These are phyloP conservation scores for Drechslerella coelobrocha DNA, from an alignment of 2,329 filamentous ascomycete species.

Conservation along the genomic window DNA sequence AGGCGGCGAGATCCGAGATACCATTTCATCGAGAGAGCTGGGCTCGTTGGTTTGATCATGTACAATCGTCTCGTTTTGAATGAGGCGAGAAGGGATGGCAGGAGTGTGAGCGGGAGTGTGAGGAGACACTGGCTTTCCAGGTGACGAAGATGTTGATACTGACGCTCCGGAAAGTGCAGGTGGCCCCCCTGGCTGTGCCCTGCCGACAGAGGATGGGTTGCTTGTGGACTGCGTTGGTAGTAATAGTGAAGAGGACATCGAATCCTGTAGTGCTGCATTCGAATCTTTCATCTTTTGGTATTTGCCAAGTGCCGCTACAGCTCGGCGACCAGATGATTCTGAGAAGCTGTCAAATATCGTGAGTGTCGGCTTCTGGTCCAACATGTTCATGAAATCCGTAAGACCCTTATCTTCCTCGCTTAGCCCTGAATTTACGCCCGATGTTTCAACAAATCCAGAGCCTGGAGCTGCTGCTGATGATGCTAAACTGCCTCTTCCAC, in stretches of 20 bases:
- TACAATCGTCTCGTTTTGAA: conserved; percentile 47
- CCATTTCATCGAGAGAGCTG: conserved; percentile 35
- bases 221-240: conserved; percentile 64
- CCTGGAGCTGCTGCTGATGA: conserved; percentile 70
- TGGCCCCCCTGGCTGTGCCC: conserved; percentile 72
- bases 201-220: conserved; percentile 52
- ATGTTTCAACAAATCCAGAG: conserved; percentile 78
- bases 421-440: conserved; percentile 68
- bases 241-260: conserved; percentile 86
- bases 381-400: conserved; percentile 85
- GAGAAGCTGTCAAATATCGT: conserved; percentile 73
- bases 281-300: conserved; percentile 90
- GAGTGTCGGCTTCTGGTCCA: conserved; percentile 87
- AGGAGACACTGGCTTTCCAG: conserved; percentile 85
- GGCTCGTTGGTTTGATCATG: conserved; percentile 31
- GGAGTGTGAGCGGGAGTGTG: conserved; percentile 94
- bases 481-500: conserved; percentile 64
- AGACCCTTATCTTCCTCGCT: conserved; percentile 91
- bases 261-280: conserved; percentile 86
- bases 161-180: conserved; percentile 70
- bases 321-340: conserved; percentile 71
- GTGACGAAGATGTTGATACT: conserved; percentile 84
- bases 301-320: conserved; percentile 78
- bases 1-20: conserved; percentile 30
- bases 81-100: conserved; percentile 85